Percentiles rank a stretch among this genome's conserved stretches.
Evolutionary conservation across 305 asterid species (phyloP).

Genomic region (Ilex paraguariensis): DNA sequence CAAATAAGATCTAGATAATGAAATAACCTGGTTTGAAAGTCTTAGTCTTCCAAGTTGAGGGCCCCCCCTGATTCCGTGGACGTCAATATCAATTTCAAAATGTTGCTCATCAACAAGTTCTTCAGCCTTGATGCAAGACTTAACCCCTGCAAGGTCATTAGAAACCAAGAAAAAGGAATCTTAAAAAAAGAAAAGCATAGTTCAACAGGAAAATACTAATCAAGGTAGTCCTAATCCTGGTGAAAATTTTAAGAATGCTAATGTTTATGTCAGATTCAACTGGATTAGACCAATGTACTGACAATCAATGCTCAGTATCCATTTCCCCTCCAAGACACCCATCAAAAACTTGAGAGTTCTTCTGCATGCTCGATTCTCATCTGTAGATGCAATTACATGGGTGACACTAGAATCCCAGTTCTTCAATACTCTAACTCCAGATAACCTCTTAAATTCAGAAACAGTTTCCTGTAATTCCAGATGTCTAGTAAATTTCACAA

Average conservation of each 20-base stretch:
- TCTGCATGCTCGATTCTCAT: conserved; percentile 82
- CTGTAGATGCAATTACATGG: conserved; percentile 80
- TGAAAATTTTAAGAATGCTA: too few species aligned
- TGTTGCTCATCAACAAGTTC: conserved; percentile 59
- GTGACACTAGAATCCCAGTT: conserved; percentile 75
- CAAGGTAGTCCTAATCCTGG: not conserved
- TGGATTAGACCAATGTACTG: conserved; percentile 22
- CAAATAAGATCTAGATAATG: conserved; percentile 1
- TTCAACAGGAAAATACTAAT: not conserved
- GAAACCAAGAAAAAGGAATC: conserved; percentile 3
- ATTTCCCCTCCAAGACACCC: conserved; percentile 94
- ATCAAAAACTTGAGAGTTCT: conserved; percentile 85
- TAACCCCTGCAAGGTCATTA: conserved; percentile 50
- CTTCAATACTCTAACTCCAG: conserved; percentile 58
- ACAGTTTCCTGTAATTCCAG: conserved; percentile 46
- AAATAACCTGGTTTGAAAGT: conserved; percentile 53
- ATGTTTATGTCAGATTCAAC: conserved; percentile 2
- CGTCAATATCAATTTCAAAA: conserved; percentile 72
- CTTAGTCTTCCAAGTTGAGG: conserved; percentile 85
- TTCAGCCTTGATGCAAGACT: conserved; percentile 65
- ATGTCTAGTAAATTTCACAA: not conserved
- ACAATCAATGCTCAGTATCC: conserved; percentile 78
- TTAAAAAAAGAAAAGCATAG: not conserved
- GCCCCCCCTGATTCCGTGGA: conserved; percentile 75
- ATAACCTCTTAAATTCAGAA: conserved; percentile 40